Conservation (phyloP, 2,329 filamentous ascomycete species). For the Domatiomyces catenatus region DNA sequence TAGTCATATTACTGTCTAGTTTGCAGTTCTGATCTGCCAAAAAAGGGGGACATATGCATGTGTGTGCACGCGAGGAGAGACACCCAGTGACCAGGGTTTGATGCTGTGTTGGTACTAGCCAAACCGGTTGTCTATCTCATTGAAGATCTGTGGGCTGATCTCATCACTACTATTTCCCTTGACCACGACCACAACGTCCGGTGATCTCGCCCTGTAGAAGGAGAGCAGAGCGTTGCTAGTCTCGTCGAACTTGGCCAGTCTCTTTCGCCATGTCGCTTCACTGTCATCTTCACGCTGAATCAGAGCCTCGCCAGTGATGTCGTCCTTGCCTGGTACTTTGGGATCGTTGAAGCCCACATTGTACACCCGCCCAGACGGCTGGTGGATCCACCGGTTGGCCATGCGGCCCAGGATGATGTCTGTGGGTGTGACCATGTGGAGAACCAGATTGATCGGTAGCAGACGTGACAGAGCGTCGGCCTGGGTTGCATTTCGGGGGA, state of each 20-base stretch:
- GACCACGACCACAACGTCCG: slow-evolving; percentile 69
- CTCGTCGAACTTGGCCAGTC: slow-evolving; percentile 72
- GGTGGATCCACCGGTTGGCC: slow-evolving; percentile 83
- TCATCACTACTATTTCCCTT: slow-evolving; percentile 83
- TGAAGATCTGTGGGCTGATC: slow-evolving; percentile 77
- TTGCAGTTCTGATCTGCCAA: background rate
- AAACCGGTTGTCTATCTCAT: slow-evolving; percentile 70
- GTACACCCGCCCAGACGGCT: slow-evolving; percentile 79
- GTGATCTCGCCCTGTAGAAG: slow-evolving; percentile 59
- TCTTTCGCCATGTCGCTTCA: slow-evolving; percentile 66
- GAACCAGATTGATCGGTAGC: slow-evolving; percentile 87
- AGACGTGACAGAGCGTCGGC: slow-evolving; percentile 62
- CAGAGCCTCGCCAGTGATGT: slow-evolving; percentile 76
- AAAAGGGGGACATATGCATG: too few relatives aligned
- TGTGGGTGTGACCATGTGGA: slow-evolving; percentile 71
- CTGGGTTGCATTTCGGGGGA: slow-evolving; percentile 74
- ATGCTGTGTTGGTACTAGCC: slow-evolving; percentile 18
- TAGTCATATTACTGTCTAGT: background rate
- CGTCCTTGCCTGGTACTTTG: slow-evolving; percentile 64
- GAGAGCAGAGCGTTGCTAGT: slow-evolving; percentile 72
- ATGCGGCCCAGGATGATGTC: slow-evolving; percentile 81
- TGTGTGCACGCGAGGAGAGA: background rate
- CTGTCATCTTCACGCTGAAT: slow-evolving; percentile 74
- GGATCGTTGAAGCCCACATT: slow-evolving; percentile 89
- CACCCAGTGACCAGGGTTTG: background rate